Conservation (phyloP, 129 eudicot species). For the Solidago caesia region DNA sequence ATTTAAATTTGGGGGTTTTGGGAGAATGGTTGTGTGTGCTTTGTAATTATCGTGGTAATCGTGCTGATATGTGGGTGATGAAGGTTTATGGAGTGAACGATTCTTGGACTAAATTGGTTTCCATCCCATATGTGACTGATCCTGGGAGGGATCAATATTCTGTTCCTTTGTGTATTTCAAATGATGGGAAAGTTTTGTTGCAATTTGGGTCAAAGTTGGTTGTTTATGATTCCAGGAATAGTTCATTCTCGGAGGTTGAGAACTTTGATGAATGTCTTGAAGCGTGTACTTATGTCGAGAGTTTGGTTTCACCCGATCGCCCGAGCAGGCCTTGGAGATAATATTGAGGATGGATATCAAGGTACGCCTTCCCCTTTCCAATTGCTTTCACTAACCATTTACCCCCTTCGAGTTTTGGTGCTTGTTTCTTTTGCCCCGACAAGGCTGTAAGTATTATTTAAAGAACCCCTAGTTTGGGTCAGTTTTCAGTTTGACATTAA, state of each 20-base stretch:
- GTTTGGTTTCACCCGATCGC: conserved; percentile 44
- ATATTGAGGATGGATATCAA: not conserved
- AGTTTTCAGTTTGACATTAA: too few relatives aligned
- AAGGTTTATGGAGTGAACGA: conserved; percentile 61
- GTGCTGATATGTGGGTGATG: conserved; percentile 62
- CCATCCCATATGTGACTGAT: conserved; percentile 39
- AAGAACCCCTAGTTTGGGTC: too few relatives aligned
- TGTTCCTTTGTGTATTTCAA: not conserved
- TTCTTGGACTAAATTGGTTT: conserved; percentile 66
- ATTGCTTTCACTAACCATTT: too few relatives aligned
- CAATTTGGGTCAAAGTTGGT: conserved; percentile 5
- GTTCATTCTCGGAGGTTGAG: conserved; percentile 22
- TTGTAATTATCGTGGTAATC: conserved; percentile 26
- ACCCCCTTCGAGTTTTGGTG: too few relatives aligned
- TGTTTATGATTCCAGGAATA: conserved; percentile 39
- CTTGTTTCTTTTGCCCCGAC: too few relatives aligned
- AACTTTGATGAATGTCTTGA: conserved; percentile 38
- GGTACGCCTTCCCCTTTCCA: conserved; percentile 9
- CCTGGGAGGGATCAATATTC: conserved; percentile 31
- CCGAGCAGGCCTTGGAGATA: conserved; percentile 25
- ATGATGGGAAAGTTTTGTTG: too few relatives aligned
- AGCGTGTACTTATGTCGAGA: conserved; percentile 44
- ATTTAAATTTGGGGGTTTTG: conserved; percentile 40
- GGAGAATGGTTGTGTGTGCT: conserved; percentile 48
- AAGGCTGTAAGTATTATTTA: too few relatives aligned